Base-by-base conservation (phyloP, 805 yeast genomes). In the Starmerella geochares region DNA sequence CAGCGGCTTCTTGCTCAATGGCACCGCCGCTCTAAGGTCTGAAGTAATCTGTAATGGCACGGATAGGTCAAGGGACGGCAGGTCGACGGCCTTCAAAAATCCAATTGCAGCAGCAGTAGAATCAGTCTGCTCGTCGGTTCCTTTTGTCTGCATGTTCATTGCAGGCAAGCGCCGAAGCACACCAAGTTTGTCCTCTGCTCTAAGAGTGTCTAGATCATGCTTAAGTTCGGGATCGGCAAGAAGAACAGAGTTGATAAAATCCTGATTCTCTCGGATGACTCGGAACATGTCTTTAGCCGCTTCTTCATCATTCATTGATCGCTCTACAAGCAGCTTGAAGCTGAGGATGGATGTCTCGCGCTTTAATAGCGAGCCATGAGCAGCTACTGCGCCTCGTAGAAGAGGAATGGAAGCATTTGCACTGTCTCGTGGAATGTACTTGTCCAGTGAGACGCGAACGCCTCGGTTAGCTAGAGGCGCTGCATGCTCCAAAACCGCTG, bases 291-390 rank as follows among this genome's bases (percentile, higher is more conserved):
- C 40, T 27, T 25, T 11, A 1, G 42, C 29, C 3, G 38, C 29
- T 0, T 37, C 48, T 1, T 44, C 48, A 13, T 51, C 45, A 11
- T 41, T 39, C 1, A 52, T 24, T 1, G 55, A 50, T 0, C 38
- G 29, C 8, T 40, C 28, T 3, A 55, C 48, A 0, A 58, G 39
- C 13, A 27, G n/a, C 28, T 27, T n/a, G 3, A 55, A 44, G 6
- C 52, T 50, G 11, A 6, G 11, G 1, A 7, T 13, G 3, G 57
- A 56, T 2, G 36, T 42, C 6, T 41, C 44, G 3, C 38, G 44
- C 4, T 47, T 33, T 2, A 58, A 53, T 10, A 58, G 44, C 1
- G 32, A 23, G 8, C 43, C 50, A 10, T 35, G 44, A 3, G 60
- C 59, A 1, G 38, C 33, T 0, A 51, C 49, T 1, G 55, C 56